Evolutionary conservation across 257 asterid genomes (phyloP), one percentile per base, ranked within the genome.

Genomic region (Avicennia marina): DNA sequence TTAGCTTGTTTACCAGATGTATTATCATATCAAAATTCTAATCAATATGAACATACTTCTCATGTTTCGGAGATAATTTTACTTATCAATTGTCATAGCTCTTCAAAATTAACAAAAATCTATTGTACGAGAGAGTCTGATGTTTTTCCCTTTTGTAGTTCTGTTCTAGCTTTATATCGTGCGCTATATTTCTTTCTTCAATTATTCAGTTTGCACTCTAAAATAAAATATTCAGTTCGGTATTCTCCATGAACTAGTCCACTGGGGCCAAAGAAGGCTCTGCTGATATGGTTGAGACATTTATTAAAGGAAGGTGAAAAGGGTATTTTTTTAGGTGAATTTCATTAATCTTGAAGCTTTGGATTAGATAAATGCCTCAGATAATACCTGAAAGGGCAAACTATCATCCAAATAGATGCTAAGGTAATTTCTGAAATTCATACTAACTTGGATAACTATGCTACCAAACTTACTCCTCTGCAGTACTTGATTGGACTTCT

Each of bases 31-130:
- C 46, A 22, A 41, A 62, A 29, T 58, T 61, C 48, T 54, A 58
- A 51, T 60, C 59, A 56, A 58, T 58, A 53, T 73, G 62, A 15
- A 74, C 53, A 72, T 39, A 62, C 57, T 27, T 64, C 56, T 61
- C 48, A 27, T 22, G 13, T 53, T 44, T 7, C 22, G 7, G 27
- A 13, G 55, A 21, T 52, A 41, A 29, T 21, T 25, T 8, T 34
- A 22, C 40, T 52, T 45, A 52, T 36, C 57, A 24, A 0, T 39
- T 21, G 29, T n/a, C n/a, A n/a, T n/a, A 18, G 41, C 17, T 33
- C 57, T 39, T 2, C 11, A n/a, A 26, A 56, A 39, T 42, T 56
- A 36, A 31, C 33, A 12, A 11, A n/a, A 49, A 38, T 18, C 2
- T 60, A 29, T 3, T 18, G 27, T 68, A 33, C 25, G 7, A 19